A percentile compares a stretch with the other conserved stretches of the same genome.
Conservation (phyloP, 2,329 filamentous ascomycete genomes). For the Xylariaceae sp. region DNA sequence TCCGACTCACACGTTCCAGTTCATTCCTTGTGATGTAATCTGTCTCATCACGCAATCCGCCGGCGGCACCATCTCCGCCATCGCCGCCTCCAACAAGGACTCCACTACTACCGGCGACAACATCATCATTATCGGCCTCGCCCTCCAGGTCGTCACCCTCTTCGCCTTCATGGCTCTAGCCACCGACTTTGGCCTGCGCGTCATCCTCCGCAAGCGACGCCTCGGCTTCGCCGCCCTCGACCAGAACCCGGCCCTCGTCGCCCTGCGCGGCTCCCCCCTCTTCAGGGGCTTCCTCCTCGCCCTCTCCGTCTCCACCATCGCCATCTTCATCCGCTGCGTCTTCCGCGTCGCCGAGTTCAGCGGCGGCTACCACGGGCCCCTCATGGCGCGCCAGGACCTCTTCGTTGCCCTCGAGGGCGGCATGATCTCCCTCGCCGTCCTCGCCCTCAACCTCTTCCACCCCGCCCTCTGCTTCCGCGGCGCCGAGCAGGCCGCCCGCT, state of each 20-base stretch:
- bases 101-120: slow-evolving; percentile 43
- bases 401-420: slow-evolving; percentile 57
- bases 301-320: slow-evolving; percentile 53
- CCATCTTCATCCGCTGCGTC: slow-evolving; percentile 60
- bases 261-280: slow-evolving; percentile 34
- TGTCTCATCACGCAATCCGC: slow-evolving; percentile 57
- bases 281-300: slow-evolving; percentile 54
- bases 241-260: slow-evolving; percentile 24
- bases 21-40: slow-evolving; percentile 60
- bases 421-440: slow-evolving; percentile 44
- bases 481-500: slow-evolving; percentile 4
- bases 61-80: slow-evolving; percentile 52
- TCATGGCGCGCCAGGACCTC: slow-evolving; percentile 51
- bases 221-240: slow-evolving; percentile 30
- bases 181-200: slow-evolving; percentile 44
- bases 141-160: slow-evolving; percentile 56
- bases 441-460: slow-evolving; percentile 42
- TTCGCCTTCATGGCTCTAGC: slow-evolving; percentile 48
- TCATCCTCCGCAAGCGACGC: slow-evolving; percentile 29
- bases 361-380: slow-evolving; percentile 55
- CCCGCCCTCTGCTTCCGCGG: slow-evolving; percentile 31
- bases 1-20: too few species aligned
- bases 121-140: slow-evolving; percentile 62
- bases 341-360: slow-evolving; percentile 65
- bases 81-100: slow-evolving; percentile 33